phyloP scores from a whole-genome alignment of 2,329 filamentous ascomycete species.

The Cladophialophora chaetospira region DNA sequence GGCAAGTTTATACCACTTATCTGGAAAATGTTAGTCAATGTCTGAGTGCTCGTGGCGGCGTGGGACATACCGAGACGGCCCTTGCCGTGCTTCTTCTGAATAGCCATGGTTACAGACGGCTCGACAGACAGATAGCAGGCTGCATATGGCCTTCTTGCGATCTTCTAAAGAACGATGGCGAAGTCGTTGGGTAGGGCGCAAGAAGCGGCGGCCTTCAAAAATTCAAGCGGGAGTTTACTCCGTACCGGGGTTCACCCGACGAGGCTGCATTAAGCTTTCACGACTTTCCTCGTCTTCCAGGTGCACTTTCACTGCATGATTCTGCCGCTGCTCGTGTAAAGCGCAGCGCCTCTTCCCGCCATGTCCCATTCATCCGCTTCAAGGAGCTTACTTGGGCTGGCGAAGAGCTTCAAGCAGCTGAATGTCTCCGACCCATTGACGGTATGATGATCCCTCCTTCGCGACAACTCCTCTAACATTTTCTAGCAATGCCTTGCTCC shows the following conservation, averaged over 20 bases:
- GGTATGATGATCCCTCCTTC: slow-evolving; percentile 33
- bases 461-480: slow-evolving; percentile 12
- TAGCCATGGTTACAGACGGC: slow-evolving; percentile 66
- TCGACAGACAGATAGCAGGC: not conserved
- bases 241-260: not conserved
- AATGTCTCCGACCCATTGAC: slow-evolving; percentile 42
- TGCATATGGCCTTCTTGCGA: not conserved
- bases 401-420: slow-evolving; percentile 27
- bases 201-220: too few species aligned
- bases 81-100: slow-evolving; percentile 78
- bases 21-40: slow-evolving; percentile 54
- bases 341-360: not conserved
- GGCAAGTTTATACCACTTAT: slow-evolving; percentile 98
- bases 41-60: not conserved
- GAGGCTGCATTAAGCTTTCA: not conserved
- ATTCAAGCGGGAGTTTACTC: slow-evolving; percentile 8
- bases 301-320: not conserved
- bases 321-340: too few species aligned
- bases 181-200: not conserved
- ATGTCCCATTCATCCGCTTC: slow-evolving; percentile 29
- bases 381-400: slow-evolving; percentile 28
- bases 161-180: not conserved
- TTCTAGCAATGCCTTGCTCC: slow-evolving; percentile 50
- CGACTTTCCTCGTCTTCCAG: not conserved
- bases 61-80: slow-evolving; percentile 14